These are phyloP conservation scores for Raffaelea deltoideospora DNA, from an alignment of 2,329 filamentous ascomycete species.

Conservation along the genomic window DNA sequence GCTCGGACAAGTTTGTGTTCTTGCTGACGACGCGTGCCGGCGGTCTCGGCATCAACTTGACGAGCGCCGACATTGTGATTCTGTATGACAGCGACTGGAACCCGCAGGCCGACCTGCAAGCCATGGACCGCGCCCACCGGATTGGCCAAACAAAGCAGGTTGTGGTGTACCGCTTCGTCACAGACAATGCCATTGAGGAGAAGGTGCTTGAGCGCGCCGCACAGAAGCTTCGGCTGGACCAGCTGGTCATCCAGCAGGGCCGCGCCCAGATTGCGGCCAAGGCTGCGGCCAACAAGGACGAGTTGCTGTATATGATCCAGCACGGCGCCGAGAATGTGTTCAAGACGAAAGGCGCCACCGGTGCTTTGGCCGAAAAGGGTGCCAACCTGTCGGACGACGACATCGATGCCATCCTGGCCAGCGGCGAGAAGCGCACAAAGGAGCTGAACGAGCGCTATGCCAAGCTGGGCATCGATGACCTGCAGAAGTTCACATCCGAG, in stretches of 20 bases:
- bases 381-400: slow-evolving; percentile 67
- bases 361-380: slow-evolving; percentile 40
- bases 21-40: slow-evolving; percentile 88
- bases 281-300: slow-evolving; percentile 87
- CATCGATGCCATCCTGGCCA: slow-evolving; percentile 74
- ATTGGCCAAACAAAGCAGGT: slow-evolving; percentile 99
- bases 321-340: slow-evolving; percentile 96
- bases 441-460: slow-evolving; percentile 89
- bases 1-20: slow-evolving; percentile 93
- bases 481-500: slow-evolving; percentile 96
- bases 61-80: slow-evolving; percentile 85
- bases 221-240: slow-evolving; percentile 89
- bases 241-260: slow-evolving; percentile 95
- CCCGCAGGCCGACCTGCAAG: slow-evolving; percentile 92
- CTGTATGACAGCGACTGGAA: slow-evolving; percentile 99
- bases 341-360: slow-evolving; percentile 52
- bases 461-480: slow-evolving; percentile 87
- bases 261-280: slow-evolving; percentile 83
- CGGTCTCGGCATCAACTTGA: slow-evolving; percentile 93
- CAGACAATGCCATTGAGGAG: slow-evolving; percentile 95
- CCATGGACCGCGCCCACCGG: slow-evolving; percentile 96
- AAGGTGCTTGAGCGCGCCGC: slow-evolving; percentile 94
- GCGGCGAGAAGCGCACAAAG: slow-evolving; percentile 79
- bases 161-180: slow-evolving; percentile 89
- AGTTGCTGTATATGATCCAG: slow-evolving; percentile 94